Evolutionary conservation across 352 stramenopile species (phyloP).

Genomic region (Blastocystis sp.): DNA sequence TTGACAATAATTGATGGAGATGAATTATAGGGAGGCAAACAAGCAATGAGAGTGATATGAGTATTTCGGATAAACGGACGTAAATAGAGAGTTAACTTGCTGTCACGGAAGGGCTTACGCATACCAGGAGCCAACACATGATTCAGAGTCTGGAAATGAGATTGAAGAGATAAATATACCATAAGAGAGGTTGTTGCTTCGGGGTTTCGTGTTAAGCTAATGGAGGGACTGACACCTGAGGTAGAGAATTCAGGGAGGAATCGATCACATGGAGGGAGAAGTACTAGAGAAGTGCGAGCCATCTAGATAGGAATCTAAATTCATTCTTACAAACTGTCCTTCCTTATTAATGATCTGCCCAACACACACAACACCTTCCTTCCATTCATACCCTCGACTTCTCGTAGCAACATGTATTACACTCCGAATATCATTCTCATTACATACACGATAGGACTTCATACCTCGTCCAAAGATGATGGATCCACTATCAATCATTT

Average conservation of each 20-base stretch:
- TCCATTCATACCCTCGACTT: not conserved
- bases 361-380: not conserved
- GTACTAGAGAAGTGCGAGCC: not conserved
- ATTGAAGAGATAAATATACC: not conserved
- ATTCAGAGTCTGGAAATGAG: not conserved
- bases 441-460: not conserved
- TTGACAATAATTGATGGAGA: not conserved
- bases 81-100: slow-evolving; percentile 46
- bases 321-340: not conserved
- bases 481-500: slow-evolving; percentile 39
- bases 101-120: slow-evolving; percentile 29
- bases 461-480: slow-evolving; percentile 55
- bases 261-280: slow-evolving; percentile 28
- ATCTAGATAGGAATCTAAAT: not conserved
- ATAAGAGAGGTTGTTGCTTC: not conserved
- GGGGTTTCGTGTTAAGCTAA: not conserved
- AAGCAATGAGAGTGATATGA: not conserved
- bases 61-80: slow-evolving; percentile 16
- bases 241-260: not conserved
- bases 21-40: slow-evolving; percentile 24
- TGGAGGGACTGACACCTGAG: not conserved
- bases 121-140: not conserved
- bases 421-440: not conserved
- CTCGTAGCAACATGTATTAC: not conserved
- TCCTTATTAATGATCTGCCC: not conserved